Evolutionary conservation across 495 filamentous ascomycete species (phyloP), one percentile per base, ranked within the genome.

Genomic region (Immersiella caudata): DNA sequence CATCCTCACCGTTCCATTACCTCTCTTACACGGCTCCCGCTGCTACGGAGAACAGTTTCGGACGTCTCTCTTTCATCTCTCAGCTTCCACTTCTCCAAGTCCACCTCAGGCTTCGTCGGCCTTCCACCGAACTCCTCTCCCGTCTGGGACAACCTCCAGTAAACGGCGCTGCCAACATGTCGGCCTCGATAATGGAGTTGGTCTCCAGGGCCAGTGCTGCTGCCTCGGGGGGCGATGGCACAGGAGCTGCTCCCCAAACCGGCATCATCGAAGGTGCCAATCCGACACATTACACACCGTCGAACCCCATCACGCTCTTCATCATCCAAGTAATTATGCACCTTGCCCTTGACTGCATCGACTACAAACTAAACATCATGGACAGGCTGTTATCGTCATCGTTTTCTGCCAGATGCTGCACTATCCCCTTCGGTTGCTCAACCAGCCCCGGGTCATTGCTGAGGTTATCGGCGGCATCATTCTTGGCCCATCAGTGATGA

Each of bases 401-500:
- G 87, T 96, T 60, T 88, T 97, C 75, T 96, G 93, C 76, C 90
- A 93, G 52, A 70, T 96, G 40, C 84, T 98, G 46, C 77, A 83
- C 58, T 83, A 75, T 71, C 95, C 94, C 24, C 85, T 98, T 9
- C 93, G 92, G 62, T 91, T 90, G 73, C 80, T 97, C 55, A 90
- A 91, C 63, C 94, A 98, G 74, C 94, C 94, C 56, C 87, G 90
- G 66, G 94, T 98, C 66, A 99, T 99, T 71, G 93, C 95, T 51
- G 95, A 98, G 84, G 93, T 99, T 50, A 90, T 99, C 67, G 94
- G 90, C 24, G 95, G 95, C 63, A 93, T 99, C 72, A 74, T 99
- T 6, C 83, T 99, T 9, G 95, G 94, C 49, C 94, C 92, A 6
- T 92, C 91, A 1, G 92, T 96, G 21, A 84, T 96, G 84, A 91